Evolutionary conservation across 2,329 filamentous ascomycete genomes (phyloP).

Genomic region (Diatrype stigma): DNA sequence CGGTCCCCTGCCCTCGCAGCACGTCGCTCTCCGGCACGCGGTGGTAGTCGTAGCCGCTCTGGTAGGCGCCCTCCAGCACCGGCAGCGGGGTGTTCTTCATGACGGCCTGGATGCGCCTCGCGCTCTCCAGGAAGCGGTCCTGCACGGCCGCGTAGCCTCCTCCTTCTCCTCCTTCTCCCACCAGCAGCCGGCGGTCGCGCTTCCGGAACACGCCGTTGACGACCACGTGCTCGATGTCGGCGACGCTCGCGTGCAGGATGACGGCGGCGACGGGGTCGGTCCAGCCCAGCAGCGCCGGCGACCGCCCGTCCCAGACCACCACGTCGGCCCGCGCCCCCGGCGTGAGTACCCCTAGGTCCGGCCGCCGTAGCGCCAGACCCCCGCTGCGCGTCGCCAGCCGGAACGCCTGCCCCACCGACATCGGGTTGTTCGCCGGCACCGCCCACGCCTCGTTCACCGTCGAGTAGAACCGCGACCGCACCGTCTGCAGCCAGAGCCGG

Average conservation of each 20-base stretch:
- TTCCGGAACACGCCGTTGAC: constrained; percentile 45
- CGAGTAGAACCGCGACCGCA: constrained; percentile 35
- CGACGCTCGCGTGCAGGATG: constrained; percentile 47
- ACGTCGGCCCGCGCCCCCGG: constrained; percentile 48
- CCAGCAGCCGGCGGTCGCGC: constrained; percentile 29
- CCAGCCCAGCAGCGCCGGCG: constrained; percentile 47
- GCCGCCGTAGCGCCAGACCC: constrained; percentile 43
- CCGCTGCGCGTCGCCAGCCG: constrained; percentile 49
- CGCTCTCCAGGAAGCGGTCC: constrained; percentile 27
- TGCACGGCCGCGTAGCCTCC: constrained; percentile 19
- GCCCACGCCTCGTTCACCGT: constrained; percentile 35
- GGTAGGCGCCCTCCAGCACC: constrained; percentile 16
- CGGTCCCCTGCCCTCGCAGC: constrained; percentile 5
- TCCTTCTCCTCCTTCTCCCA: too few species aligned
- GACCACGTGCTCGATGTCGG: constrained; percentile 45
- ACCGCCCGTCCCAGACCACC: constrained; percentile 43
- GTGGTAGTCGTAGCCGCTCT: constrained; percentile 4
- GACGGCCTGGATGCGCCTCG: constrained; percentile 24
- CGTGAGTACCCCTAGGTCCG: constrained; percentile 44
- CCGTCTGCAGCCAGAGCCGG: constrained; percentile 49
- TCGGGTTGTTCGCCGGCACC: constrained; percentile 44
- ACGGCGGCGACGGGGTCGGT: constrained; percentile 49
- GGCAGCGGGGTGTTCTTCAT: constrained; percentile 19
- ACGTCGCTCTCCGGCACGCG: constrained; percentile 6
- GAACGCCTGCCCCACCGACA: constrained; percentile 52